Conservation (phyloP, 1,139 yeast genomes). For the Meyerozyma sp. region DNA sequence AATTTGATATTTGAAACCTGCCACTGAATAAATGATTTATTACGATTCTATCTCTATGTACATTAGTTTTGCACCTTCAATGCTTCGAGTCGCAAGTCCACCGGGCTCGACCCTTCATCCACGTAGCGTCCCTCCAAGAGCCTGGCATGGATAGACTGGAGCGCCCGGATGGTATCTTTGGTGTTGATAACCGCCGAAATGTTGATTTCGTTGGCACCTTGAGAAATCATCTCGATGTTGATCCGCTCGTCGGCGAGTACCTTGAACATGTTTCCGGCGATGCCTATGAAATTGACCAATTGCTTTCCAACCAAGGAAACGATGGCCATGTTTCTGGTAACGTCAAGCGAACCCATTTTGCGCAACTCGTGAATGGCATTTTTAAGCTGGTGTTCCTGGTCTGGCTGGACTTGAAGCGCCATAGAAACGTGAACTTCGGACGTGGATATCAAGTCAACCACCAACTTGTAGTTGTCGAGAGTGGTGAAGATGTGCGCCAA, state of each 20-base stretch:
- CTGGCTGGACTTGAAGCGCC: slow-evolving; percentile 80
- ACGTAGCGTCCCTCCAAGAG: slow-evolving; percentile 49
- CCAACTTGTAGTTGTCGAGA: slow-evolving; percentile 76
- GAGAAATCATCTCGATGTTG: slow-evolving; percentile 96
- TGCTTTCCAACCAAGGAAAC: slow-evolving; percentile 93
- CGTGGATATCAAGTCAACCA: slow-evolving; percentile 92
- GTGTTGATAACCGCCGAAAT: slow-evolving; percentile 92
- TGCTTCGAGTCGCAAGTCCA: slow-evolving; percentile 34
- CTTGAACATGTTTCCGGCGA: slow-evolving; percentile 95
- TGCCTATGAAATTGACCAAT: slow-evolving; percentile 95
- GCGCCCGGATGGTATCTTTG: slow-evolving; percentile 76
- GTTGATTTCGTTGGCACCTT: slow-evolving; percentile 97
- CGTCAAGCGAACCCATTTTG: slow-evolving; percentile 82
- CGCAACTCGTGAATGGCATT: slow-evolving; percentile 74
- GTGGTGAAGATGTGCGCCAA: slow-evolving; percentile 86
- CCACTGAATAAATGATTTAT: not conserved
- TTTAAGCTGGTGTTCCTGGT: slow-evolving; percentile 53
- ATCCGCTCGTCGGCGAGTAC: slow-evolving; percentile 88
- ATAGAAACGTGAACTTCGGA: slow-evolving; percentile 97
- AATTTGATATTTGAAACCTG: slow-evolving; percentile 34
- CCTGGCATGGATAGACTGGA: slow-evolving; percentile 77
- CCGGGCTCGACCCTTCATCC: slow-evolving; percentile 21
- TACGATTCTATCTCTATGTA: not conserved
- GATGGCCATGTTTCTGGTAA: slow-evolving; percentile 82
- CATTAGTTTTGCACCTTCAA: slow-evolving; percentile 15